Evolutionary conservation across 192 early-diverging fungal species (phyloP).

Genomic region (Coemansia sp.): DNA sequence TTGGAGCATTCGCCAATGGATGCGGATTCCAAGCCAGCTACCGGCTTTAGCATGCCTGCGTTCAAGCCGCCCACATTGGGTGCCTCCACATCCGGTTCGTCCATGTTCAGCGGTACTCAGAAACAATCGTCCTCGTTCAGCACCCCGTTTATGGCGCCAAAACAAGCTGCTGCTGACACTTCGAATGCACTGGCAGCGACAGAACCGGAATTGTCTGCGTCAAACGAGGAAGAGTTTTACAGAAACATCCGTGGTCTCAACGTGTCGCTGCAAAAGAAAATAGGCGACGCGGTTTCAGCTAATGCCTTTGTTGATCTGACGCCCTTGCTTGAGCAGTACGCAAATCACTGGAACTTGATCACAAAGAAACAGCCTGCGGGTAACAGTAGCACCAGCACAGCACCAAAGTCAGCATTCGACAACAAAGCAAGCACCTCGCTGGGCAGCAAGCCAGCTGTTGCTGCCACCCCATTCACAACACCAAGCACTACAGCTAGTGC

Average conservation of each 20-base stretch:
- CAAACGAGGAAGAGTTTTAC: slow-evolving; percentile 31
- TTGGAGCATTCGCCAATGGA: background rate
- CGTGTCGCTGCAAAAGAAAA: slow-evolving; percentile 45
- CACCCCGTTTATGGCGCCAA: slow-evolving; percentile 25
- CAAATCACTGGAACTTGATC: slow-evolving; percentile 34
- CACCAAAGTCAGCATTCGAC: background rate
- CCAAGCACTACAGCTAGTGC: background rate
- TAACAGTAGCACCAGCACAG: background rate
- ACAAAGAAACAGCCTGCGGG: background rate
- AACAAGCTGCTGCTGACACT: background rate
- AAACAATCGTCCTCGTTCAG: slow-evolving; percentile 18
- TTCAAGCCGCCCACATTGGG: slow-evolving; percentile 39
- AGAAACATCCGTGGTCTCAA: slow-evolving; percentile 53
- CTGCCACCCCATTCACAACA: background rate
- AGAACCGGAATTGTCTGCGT: background rate
- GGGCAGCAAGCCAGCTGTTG: background rate
- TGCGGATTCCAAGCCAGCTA: background rate
- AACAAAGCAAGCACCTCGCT: background rate
- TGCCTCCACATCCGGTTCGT: slow-evolving; percentile 1
- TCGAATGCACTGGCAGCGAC: background rate
- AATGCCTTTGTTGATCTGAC: slow-evolving; percentile 51
- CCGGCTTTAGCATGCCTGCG: slow-evolving; percentile 30
- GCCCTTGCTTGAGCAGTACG: slow-evolving; percentile 45
- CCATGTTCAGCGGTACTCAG: background rate
- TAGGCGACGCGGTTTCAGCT: slow-evolving; percentile 23